A percentile compares a stretch with the other conserved stretches of the same genome.
These are phyloP conservation scores for Hagleromyces aurorensis DNA, from an alignment of 805 yeast species.

Conservation along the genomic window DNA sequence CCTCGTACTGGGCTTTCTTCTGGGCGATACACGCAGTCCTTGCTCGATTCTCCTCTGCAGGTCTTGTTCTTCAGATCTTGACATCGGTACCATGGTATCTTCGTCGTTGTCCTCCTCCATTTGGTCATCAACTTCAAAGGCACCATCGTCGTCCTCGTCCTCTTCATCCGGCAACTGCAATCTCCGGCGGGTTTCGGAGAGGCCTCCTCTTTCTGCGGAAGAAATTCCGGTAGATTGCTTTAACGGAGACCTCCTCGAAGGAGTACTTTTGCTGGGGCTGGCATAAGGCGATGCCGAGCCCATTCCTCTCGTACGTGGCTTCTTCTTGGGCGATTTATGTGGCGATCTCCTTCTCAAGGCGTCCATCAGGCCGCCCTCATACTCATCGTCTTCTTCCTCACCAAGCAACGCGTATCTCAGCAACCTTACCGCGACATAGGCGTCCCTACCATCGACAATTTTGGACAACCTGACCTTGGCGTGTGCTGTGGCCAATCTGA, in stretches of 20 bases:
- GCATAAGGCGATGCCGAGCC: slow-evolving; percentile 8
- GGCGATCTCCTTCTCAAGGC: slow-evolving; percentile 18
- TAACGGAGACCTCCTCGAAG: slow-evolving; percentile 7
- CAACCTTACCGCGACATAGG: slow-evolving; percentile 76
- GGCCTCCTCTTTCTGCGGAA: slow-evolving; percentile 40
- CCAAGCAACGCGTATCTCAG: slow-evolving; percentile 74
- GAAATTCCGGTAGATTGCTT: slow-evolving; percentile 6
- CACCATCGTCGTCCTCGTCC: slow-evolving; percentile 25
- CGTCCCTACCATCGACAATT: slow-evolving; percentile 68
- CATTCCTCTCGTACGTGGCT: slow-evolving; percentile 14
- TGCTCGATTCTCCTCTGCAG: slow-evolving; percentile 21
- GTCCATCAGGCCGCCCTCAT: slow-evolving; percentile 9
- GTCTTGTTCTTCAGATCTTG: slow-evolving; percentile 28
- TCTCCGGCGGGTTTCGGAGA: slow-evolving; percentile 38
- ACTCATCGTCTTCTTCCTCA: slow-evolving; percentile 23
- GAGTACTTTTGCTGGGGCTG: slow-evolving; percentile 19
- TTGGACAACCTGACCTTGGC: slow-evolving; percentile 88
- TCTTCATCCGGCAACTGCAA: slow-evolving; percentile 28
- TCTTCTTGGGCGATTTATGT: slow-evolving; percentile 30
- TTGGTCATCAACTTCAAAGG: slow-evolving; percentile 20
- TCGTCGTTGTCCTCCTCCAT: slow-evolving; percentile 14
- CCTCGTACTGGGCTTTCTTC: too few relatives aligned
- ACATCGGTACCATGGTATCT: slow-evolving; percentile 22
- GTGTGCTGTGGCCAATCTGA: slow-evolving; percentile 92
- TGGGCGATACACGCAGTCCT: slow-evolving; percentile 28